A percentile compares a stretch with the other conserved stretches of the same genome.
Evolutionary conservation across 2,329 filamentous ascomycete genomes (phyloP).

Genomic region (Lachnellula hyalina): DNA sequence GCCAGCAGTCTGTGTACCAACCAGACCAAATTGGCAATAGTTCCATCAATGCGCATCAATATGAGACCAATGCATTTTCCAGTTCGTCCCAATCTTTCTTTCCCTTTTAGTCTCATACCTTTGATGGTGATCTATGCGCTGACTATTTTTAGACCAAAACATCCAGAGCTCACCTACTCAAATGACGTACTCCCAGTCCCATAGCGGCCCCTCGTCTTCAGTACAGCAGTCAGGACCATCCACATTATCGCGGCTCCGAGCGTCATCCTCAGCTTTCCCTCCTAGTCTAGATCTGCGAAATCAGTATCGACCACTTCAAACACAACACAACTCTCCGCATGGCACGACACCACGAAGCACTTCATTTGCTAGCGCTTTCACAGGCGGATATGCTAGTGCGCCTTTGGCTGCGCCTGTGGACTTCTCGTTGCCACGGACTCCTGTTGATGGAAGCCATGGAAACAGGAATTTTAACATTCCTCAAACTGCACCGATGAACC

Average conservation of each 20-base stretch:
- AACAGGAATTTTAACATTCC: slow-evolving; percentile 45
- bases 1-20: slow-evolving; percentile 47
- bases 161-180: slow-evolving; percentile 44
- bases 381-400: slow-evolving; percentile 48
- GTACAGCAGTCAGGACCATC: slow-evolving; percentile 41
- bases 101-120: slow-evolving; percentile 13
- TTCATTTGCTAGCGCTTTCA: slow-evolving; percentile 38
- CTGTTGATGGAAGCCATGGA: slow-evolving; percentile 34
- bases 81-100: slow-evolving; percentile 34
- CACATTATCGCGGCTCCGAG: slow-evolving; percentile 41
- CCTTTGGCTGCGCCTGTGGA: slow-evolving; percentile 50
- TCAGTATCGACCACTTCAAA: slow-evolving; percentile 39
- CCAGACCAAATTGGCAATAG: slow-evolving; percentile 41
- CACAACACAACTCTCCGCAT: slow-evolving; percentile 22
- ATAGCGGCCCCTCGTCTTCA: slow-evolving; percentile 27
- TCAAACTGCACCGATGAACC: slow-evolving; percentile 50
- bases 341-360: slow-evolving; percentile 24
- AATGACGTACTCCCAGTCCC: slow-evolving; percentile 45
- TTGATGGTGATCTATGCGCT: slow-evolving; percentile 22
- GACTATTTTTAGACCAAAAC: slow-evolving; percentile 36
- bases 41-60: slow-evolving; percentile 39
- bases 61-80: slow-evolving; percentile 48
- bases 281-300: slow-evolving; percentile 41
- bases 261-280: slow-evolving; percentile 44
- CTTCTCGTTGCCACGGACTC: slow-evolving; percentile 43